Conservation (phyloP, 2,329 filamentous ascomycete genomes). For the Claviceps sp. region DNA sequence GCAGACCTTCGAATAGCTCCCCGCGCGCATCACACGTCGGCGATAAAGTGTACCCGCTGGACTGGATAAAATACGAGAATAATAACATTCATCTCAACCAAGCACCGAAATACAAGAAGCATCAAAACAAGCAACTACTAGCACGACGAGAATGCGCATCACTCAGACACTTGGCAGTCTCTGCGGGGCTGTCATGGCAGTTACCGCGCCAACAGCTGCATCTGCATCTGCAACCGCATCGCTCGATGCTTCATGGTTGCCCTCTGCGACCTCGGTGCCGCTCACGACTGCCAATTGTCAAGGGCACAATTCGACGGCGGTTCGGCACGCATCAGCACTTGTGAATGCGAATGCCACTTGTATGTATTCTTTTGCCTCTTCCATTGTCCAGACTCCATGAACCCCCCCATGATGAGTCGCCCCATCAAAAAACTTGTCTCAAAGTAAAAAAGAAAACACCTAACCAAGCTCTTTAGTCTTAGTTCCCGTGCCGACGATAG, state of each 20-base stretch:
- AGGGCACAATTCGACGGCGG: neutral
- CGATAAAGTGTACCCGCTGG: too few species aligned
- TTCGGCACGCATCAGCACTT: neutral
- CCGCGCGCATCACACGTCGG: too few species aligned
- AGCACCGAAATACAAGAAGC: too few species aligned
- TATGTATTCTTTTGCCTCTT: neutral
- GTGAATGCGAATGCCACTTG: constrained; percentile 1
- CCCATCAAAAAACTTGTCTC: too few species aligned
- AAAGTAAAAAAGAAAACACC: neutral
- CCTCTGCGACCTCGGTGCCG: neutral
- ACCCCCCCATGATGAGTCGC: neutral
- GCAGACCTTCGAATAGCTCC: too few species aligned
- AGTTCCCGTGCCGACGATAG: constrained; percentile 5
- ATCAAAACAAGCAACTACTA: neutral
- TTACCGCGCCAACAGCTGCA: neutral
- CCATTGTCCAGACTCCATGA: neutral
- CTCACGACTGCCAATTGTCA: neutral
- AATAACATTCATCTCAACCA: too few species aligned
- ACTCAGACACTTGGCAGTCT: constrained; percentile 7
- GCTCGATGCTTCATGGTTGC: neutral
- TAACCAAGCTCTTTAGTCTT: constrained; percentile 1
- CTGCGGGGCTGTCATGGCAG: constrained; percentile 8
- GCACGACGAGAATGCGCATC: constrained; percentile 8
- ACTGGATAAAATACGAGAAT: too few species aligned
- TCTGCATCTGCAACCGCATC: constrained; percentile 7